Conservation (phyloP, 2,329 filamentous ascomycete genomes). For the Aureobasidium sp. region DNA sequence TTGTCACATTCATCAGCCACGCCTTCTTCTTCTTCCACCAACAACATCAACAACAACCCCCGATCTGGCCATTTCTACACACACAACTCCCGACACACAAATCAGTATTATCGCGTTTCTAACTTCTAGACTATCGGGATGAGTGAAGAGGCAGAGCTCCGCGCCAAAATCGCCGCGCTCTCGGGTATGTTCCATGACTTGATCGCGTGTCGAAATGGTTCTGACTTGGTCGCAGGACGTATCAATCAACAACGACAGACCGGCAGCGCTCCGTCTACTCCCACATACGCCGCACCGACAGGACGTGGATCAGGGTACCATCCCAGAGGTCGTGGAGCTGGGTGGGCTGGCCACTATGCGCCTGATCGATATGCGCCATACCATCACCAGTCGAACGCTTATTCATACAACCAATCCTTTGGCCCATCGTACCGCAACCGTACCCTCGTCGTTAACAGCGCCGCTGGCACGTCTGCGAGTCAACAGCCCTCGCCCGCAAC, state of each 20-base stretch:
- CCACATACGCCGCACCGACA: not conserved
- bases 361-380: conserved; percentile 18
- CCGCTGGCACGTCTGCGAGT: not conserved
- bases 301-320: conserved; percentile 1
- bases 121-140: conserved; percentile 4
- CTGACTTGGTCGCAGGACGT: conserved; percentile 15
- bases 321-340: not conserved
- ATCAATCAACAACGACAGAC: conserved; percentile 19
- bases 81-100: not conserved
- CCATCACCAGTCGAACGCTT: conserved; percentile 7
- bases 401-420: conserved; percentile 12
- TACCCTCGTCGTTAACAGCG: conserved; percentile 17
- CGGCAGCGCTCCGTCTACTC: not conserved
- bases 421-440: conserved; percentile 18
- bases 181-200: conserved; percentile 5
- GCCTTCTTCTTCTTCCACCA: not conserved
- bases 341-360: conserved; percentile 6
- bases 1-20: too few relatives aligned
- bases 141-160: conserved; percentile 20
- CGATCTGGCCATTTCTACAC: not conserved
- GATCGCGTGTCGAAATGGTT: not conserved
- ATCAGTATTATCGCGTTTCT: not conserved
- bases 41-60: not conserved
- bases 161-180: conserved; percentile 19
- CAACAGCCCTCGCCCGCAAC: conserved; percentile 13